Evolutionary conservation across 2,329 filamentous ascomycete species (phyloP), one percentile per base, ranked within the genome.

Genomic region (Parafenestella ontariensis): DNA sequence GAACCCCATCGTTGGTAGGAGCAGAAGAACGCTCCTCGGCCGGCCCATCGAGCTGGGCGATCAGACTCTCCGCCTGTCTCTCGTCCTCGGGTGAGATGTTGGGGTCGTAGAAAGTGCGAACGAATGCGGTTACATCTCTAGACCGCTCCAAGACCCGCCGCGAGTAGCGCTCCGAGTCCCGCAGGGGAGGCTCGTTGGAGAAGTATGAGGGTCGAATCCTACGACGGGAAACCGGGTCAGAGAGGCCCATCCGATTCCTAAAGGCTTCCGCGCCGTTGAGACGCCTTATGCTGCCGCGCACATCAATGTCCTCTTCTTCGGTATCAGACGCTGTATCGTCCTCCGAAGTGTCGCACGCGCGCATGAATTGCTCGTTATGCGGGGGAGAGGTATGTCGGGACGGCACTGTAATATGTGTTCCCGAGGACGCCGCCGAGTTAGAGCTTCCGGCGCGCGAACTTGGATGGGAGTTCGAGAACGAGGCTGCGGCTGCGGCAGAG

Each of bases 401-500:
- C 3, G 74, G 75, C 9, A 77, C 64, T n/a, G 72, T 76, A 41
- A 77, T 46, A 48, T 76, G 70, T 15, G 74, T 77, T 40, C 62
- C 66, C 29, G 73, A 75, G n/a, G 73, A 76, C 11, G 65, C 54
- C 9, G 70, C 69, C 2, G 74, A 76, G 45, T 75, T 81, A 43
- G 81, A 78, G 55, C 77, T 77, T 18, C 81, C 80, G 0, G 85
- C 83, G 40, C 68, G 70, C 29, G 72, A 75, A 61, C 67, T 72
- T 17, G 68, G 60, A 28, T 71, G 61, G 3, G 70, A 75, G 26
- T 73, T 70, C 29, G 75, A 74, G 49, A 80, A 81, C 0, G 83
- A 83, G 11, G 80, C 80, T 34, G 82, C 81, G 3, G 83, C 79
- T n/a, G 79, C 79, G 1, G 82, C 82, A 9, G 90, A 93, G 0